Evolutionary conservation across 2,329 filamentous ascomycete genomes (phyloP), one percentile per base, ranked within the genome.

Genomic region (Ophiosphaerella herpotricha): DNA sequence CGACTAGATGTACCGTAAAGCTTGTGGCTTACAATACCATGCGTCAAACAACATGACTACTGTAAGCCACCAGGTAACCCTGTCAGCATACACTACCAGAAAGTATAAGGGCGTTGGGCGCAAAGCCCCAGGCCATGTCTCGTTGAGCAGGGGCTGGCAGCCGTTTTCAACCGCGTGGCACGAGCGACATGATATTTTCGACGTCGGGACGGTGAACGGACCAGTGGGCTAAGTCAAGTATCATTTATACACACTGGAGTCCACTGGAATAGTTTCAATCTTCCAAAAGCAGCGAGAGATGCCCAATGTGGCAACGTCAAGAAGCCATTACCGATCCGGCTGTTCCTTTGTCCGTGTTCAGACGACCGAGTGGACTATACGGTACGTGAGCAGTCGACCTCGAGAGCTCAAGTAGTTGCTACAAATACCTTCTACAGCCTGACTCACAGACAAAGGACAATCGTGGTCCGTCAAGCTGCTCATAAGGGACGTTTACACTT

Each of bases 301-400:
- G 58, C 62, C 61, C 47, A 52, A 64, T 58, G 66, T 65, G 65
- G 68, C 60, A 68, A 67, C 60, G 55, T 62, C 56, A 54, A 55
- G 57, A 66, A 60, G 54, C 62, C 59, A 63, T 59, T 55, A 71
- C 70, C 63, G 57, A 72, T 72, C 67, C 70, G 68, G 69, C 58
- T 55, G 60, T 57, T 60, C 68, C 70, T 72, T 74, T 74, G 71
- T 74, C 71, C 70, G 69, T 68, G 63, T 68, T 72, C 66, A 72
- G 70, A 57, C 65, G 57, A 58, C 56, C 53, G 61, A 51, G 55
- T 64, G 57, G 60, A 57, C 63, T 66, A 59, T 55, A 63, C 45
- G 60, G 57, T 67, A 68, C 60, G 65, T 71, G 65, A 71, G 65
- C 64, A 69, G 62, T 66, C 47, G 53, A 59, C 55, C 55, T 71